These are phyloP conservation scores for Posidonia oceanica DNA, from an alignment of 116 monocot genomes.

Conservation along the genomic window DNA sequence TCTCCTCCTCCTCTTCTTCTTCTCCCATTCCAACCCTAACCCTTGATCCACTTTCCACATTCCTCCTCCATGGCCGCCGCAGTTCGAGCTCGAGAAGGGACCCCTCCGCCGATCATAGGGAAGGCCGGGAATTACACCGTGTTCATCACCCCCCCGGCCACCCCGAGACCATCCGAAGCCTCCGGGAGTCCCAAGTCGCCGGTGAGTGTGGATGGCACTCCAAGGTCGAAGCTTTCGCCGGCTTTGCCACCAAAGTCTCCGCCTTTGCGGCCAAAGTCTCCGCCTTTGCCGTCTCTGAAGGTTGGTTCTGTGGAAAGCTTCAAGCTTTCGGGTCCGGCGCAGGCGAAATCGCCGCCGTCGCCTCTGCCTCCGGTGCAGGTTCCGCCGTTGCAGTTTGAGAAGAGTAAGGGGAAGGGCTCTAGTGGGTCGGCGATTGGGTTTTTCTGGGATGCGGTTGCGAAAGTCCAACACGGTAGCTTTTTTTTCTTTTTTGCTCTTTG, in stretches of 20 bases:
- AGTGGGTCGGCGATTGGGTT: slow-evolving; percentile 28
- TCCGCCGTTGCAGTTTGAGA: slow-evolving; percentile 50
- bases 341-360: background rate
- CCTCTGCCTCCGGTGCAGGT: slow-evolving; percentile 22
- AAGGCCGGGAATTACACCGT: slow-evolving; percentile 52
- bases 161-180: slow-evolving; percentile 9
- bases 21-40: background rate
- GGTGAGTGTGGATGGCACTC: background rate
- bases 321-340: background rate
- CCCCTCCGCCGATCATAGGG: slow-evolving; percentile 62
- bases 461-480: slow-evolving; percentile 46
- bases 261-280: background rate
- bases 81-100: slow-evolving; percentile 19
- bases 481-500: slow-evolving; percentile 2
- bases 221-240: background rate
- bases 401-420: background rate
- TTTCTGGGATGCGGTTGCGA: slow-evolving; percentile 59
- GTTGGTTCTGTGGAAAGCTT: background rate
- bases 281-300: slow-evolving; percentile 2
- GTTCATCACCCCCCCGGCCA: slow-evolving; percentile 51
- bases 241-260: background rate
- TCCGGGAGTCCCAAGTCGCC: slow-evolving; percentile 10
- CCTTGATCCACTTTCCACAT: background rate
- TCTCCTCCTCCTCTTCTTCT: background rate
- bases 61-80: slow-evolving; percentile 2